Base-by-base conservation (phyloP, 2,329 filamentous ascomycete species). In the Boeremia exigua region DNA sequence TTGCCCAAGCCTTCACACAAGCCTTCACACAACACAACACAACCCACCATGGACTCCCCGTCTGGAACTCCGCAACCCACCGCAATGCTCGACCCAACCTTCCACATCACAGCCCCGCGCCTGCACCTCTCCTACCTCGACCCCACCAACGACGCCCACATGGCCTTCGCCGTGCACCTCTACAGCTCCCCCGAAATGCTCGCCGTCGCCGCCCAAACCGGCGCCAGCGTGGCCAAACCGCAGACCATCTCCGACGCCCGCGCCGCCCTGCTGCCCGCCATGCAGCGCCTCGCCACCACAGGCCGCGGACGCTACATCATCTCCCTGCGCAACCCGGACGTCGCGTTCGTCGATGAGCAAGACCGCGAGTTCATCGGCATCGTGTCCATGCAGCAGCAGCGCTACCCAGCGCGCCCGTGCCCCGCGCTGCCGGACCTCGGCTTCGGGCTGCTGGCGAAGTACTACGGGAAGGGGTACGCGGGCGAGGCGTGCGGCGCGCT, bases 51-150 rank as follows among this genome's bases (percentile, higher is more conserved):
- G 37, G 25, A 5, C 9, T n/a, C 11, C 11, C 14, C 29, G 25
- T 7, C 25, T 6, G 6, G 36, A 10, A 29, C 10, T 15, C 2
- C 12, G 39, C 39, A 23, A 23, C 15, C 15, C 15, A 37, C 34
- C 15, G 17, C 15, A 9, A 72, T 71, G 4, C 87, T 77, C 75
- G 90, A 90, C 14, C 65, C 76, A 78, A 80, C 87, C 73, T 90
- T 90, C 82, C 85, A 90, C 2, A 75, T 64, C 70, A 89, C 87
- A 0, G 85, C 80, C 0, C 86, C 86, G 0, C 67, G 67, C 2
- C 58, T 69, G 12, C 54, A 63, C 37, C 36, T 69, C 7, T 63
- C 61, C 3, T 57, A 66, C 46, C 45, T 60, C 49, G 27, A 63
- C 14, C 59, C 67, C 5, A 42, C 49, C 15, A 56, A 61, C 11